Conservation (phyloP, 257 asterid genomes). For the Nicotiana tomentosiformis region DNA sequence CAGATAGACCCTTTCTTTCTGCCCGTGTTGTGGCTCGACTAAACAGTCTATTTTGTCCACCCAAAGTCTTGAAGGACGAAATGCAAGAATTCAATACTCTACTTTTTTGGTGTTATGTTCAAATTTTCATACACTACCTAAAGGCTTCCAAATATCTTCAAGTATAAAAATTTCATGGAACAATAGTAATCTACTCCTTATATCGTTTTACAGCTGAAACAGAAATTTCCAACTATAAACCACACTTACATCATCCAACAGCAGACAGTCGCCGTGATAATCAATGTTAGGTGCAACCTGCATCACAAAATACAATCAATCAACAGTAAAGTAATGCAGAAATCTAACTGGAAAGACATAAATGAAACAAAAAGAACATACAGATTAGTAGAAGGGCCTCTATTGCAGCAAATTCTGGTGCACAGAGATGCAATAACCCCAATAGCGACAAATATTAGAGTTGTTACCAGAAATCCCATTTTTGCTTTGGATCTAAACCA, state of each 20-base stretch:
- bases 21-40: not conserved
- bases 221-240: constrained; percentile 5
- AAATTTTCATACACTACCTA: not conserved
- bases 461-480: constrained; percentile 86
- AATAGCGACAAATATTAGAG: constrained; percentile 57
- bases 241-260: constrained; percentile 98
- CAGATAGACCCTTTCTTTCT: not conserved
- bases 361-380: constrained; percentile 27
- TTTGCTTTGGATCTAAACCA: constrained; percentile 18
- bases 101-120: no score
- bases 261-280: constrained; percentile 92
- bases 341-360: not conserved
- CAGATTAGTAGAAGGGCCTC: constrained; percentile 96
- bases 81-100: not conserved
- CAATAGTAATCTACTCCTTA: not conserved
- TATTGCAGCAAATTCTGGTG: constrained; percentile 82
- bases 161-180: not conserved
- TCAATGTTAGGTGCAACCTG: constrained; percentile 91
- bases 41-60: not conserved
- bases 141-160: not conserved
- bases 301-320: constrained; percentile 18
- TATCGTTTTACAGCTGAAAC: not conserved
- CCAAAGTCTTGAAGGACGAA: not conserved
- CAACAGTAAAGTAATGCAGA: not conserved
- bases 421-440: constrained; percentile 75